Base-by-base conservation (phyloP, 768 basidiomycete genomes). In the Naganishia vaughanmartiniae region DNA sequence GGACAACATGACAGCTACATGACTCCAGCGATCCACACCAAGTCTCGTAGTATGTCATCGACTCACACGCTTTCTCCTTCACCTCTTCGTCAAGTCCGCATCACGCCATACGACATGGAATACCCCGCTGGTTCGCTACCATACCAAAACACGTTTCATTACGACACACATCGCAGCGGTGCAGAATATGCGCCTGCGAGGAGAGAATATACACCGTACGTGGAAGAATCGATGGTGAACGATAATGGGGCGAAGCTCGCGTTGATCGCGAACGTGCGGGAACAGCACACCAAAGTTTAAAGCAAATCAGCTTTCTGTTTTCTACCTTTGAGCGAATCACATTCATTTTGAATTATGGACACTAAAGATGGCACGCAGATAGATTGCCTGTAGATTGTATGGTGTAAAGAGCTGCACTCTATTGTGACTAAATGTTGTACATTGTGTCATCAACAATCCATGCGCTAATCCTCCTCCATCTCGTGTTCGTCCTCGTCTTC, bases 401-500 rank as follows among this genome's bases (percentile, higher is more conserved):
- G 48, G 6, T 51, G 48, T 7, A 51, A 51, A 26, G 24, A 26
- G n/a, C n/a, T 51, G 19, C 12, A n/a, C 48, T 51, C 48, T 51
- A 51, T 51, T 17, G 45, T 46, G 17, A 21, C n/a, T n/a, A n/a
- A n/a, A n/a, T n/a, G n/a, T n/a, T n/a, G n/a, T n/a, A n/a, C 12
- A 51, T 24, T n/a, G 6, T 14, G 6, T 24, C n/a, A n/a, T n/a
- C 3, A 24, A 51, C 21, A 26, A 7, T 21, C 24, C 6, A 60
- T 30, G 45, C 15, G 51, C 68, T 69, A 73, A 17, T 74, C 66
- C 54, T 70, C 67, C 17, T 71, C 72, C 55, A 76, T 74, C 15
- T 74, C 75, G 17, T 66, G 70, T 36, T 73, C 73, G 34, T 72
- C 68, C 55, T 72, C 75, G n/a, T 74, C 71, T 70, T 70, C 69